Evolutionary conservation across 2,329 filamentous ascomycete genomes (phyloP), one percentile per base, ranked within the genome.

Genomic region (Penicillium palitans): DNA sequence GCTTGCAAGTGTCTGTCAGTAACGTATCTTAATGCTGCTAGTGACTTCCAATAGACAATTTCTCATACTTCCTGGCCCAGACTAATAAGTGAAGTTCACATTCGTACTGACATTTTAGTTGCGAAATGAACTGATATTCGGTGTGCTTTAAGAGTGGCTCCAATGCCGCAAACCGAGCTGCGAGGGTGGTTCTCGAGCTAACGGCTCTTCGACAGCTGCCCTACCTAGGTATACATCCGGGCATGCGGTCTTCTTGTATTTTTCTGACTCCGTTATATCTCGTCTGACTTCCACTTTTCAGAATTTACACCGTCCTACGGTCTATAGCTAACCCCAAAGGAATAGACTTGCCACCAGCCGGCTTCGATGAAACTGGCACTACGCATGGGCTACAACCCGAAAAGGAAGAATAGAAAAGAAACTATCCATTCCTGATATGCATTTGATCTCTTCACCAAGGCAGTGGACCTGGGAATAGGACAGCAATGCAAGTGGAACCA

Each of bases 11-110:
- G 64, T 66, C 66, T 66, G 63, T 59, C 52, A 58, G 62, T 67
- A 59, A 64, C 59, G 65, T 66, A 65, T 61, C 62, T 67, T 72
- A 68, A 73, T 72, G 59, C 64, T 67, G 62, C 61, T 60, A 66
- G 66, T 61, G 70, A 65, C 65, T 68, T 61, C 52, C 60, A 69
- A 70, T 69, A 67, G 65, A 67, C 62, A 64, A 65, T 48, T 61
- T 47, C 48, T 60, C 52, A 57, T 10, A 52, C 57, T 45, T 59
- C 44, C 48, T 42, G 8, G 21, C 12, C 15, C 9, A 17, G 8
- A 17, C 21, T 17, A 24, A 33, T 27, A 4, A 41, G n/a, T 27
- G 21, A 42, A 8, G 8, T 17, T 24, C 25, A 19, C 19, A 25
- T 35, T 13, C n/a, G 10, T 13, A 13, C n/a, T 35, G 1, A 42